Evolutionary conservation across 257 asterid genomes (phyloP), one percentile per base, ranked within the genome.

Genomic region (Solanum ahanhuiri): DNA sequence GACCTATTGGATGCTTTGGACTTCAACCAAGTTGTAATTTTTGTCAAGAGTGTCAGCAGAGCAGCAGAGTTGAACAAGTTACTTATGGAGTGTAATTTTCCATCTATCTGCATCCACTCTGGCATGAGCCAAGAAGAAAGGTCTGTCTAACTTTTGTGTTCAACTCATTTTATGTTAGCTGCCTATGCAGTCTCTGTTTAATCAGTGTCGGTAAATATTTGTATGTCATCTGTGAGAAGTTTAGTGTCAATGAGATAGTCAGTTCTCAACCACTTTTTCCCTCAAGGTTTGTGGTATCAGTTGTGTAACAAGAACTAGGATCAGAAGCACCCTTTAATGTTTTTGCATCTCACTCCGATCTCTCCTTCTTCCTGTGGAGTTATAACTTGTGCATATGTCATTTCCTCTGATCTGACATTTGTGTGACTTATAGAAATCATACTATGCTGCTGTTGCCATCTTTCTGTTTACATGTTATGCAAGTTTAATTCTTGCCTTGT

Each of bases 61-160:
- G 97, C 98, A 8, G 98, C 98, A 0, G 98, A 96, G 94, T 92
- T 96, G 86, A 96, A 96, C 87, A 96, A 96, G 95, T 92, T 96
- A 84, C 96, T 96, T 37, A 94, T 93, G 86, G 98, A 95, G 93
- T 95, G 98, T 70, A 94, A 95, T 84, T 95, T 95, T 83, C 98
- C 98, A 33, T 93, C 98, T 39, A 95, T 95, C 63, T 95, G 98
- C 91, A 95, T 95, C 84, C 98, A 95, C 89, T 95, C 98, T 87
- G 98, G 98, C 91, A 95, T 95, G 98, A 90, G 96, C 85, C 98
- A 95, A 88, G 98, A 95, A 89, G 98, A 95, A 89, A 94, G 98
- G 98, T 94, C 54, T 28, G 91, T 5, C 25, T 45, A 31, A 77
- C 83, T 77, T 35, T 25, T 41, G 64, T 11, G 37, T 25, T 43